These are phyloP conservation scores for Russula brevipes DNA, from an alignment of 768 basidiomycete genomes.

Conservation along the genomic window DNA sequence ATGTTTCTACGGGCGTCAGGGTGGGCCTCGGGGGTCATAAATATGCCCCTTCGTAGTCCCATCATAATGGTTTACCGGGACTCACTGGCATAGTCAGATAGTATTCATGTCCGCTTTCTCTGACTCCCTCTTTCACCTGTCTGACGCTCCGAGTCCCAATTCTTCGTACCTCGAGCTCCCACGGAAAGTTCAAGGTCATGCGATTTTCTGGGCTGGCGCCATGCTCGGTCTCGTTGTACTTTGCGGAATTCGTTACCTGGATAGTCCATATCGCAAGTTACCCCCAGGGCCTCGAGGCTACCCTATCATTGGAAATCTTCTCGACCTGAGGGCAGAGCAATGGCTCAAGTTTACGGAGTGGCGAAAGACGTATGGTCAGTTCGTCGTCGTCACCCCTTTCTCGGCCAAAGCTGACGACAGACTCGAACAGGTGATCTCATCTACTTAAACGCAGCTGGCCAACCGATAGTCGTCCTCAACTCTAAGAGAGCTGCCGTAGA, in stretches of 20 bases:
- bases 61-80: too few relatives aligned
- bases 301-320: conserved; percentile 2
- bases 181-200: not conserved
- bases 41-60: too few relatives aligned
- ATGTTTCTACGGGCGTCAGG: too few relatives aligned
- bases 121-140: not conserved
- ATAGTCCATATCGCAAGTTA: conserved; percentile 4
- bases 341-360: conserved; percentile 8
- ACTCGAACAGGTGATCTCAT: not conserved
- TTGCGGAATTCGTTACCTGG: not conserved
- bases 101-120: too few relatives aligned
- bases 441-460: conserved; percentile 4
- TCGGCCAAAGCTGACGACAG: too few relatives aligned
- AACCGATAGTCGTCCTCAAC: conserved; percentile 11
- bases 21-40: too few relatives aligned
- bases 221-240: not conserved
- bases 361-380: conserved; percentile 8
- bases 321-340: not conserved
- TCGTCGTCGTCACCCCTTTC: not conserved
- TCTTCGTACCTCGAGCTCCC: not conserved
- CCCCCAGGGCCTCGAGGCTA: not conserved
- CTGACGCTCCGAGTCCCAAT: not conserved
- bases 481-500: conserved; percentile 4
- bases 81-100: too few relatives aligned
- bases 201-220: not conserved